Percentiles rank a stretch among this genome's conserved stretches.
These are phyloP conservation scores for Skeletonema grethae DNA, from an alignment of 108 stramenopile species.

Conservation along the genomic window DNA sequence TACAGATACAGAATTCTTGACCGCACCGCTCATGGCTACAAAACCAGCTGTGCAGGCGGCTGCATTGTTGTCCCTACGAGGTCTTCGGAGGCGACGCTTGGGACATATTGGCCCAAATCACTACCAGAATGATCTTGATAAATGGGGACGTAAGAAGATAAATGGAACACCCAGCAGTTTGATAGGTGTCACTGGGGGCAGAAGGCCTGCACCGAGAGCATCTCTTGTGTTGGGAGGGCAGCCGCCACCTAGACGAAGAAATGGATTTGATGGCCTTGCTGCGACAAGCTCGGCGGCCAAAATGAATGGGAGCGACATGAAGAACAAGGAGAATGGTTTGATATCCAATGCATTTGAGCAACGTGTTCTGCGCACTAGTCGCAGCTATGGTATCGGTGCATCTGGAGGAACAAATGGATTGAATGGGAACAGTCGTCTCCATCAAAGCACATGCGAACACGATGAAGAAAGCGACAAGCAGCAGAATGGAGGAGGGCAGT, in stretches of 20 bases:
- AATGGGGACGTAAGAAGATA: conserved; percentile 46
- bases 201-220: conserved; percentile 30
- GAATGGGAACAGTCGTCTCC: conserved; percentile 1
- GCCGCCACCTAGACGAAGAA: conserved; percentile 15
- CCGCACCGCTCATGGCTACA: conserved; percentile 6
- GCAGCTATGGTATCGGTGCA: conserved; percentile 1
- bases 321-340: conserved; percentile 17
- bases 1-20: neutral
- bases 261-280: conserved; percentile 8
- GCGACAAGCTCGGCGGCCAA: neutral
- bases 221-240: conserved; percentile 35
- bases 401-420: conserved; percentile 1
- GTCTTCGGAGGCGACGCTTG: conserved; percentile 43
- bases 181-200: conserved; percentile 15
- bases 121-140: conserved; percentile 40
- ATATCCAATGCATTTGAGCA: conserved; percentile 11
- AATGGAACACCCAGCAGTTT: conserved; percentile 2
- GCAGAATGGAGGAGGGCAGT: conserved; percentile 6
- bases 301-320: conserved; percentile 1
- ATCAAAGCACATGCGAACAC: neutral
- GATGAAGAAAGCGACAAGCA: neutral
- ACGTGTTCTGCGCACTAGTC: neutral
- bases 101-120: conserved; percentile 46
- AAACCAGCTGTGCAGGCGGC: conserved; percentile 40
- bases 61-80: conserved; percentile 31